These are phyloP conservation scores for Rhizophagus clarus DNA, from an alignment of 192 early-diverging fungal species.

Conservation along the genomic window DNA sequence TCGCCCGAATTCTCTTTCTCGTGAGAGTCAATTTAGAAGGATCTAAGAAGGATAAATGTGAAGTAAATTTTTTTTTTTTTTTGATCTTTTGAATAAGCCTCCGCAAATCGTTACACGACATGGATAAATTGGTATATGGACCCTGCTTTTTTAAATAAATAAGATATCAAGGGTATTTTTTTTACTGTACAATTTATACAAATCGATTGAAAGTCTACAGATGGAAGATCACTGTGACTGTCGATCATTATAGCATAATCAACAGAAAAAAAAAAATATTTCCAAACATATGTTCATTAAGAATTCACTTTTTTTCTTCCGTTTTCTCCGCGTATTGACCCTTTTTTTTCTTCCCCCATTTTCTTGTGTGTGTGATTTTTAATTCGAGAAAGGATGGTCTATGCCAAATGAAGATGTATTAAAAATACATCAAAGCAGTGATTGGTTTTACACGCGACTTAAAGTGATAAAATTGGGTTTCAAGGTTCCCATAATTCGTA, in stretches of 20 bases:
- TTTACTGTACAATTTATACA: neutral
- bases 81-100: neutral
- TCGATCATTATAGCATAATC: neutral
- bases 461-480: neutral
- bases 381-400: neutral
- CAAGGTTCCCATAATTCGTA: slow-evolving; percentile 18
- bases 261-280: neutral
- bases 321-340: neutral
- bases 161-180: neutral
- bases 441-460: neutral
- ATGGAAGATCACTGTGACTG: neutral
- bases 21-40: neutral
- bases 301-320: neutral
- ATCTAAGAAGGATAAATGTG: neutral
- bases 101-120: neutral
- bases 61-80: neutral
- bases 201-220: neutral
- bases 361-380: neutral
- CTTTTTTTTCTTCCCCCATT: neutral
- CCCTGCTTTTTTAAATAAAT: slow-evolving; percentile 5
- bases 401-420: slow-evolving; percentile 13
- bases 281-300: neutral
- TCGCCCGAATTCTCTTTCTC: neutral
- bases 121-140: slow-evolving; percentile 22
- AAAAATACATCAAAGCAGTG: neutral